phyloP scores from a whole-genome alignment of 1,284 basidiomycete genomes.

The Ustilago esculenta region DNA sequence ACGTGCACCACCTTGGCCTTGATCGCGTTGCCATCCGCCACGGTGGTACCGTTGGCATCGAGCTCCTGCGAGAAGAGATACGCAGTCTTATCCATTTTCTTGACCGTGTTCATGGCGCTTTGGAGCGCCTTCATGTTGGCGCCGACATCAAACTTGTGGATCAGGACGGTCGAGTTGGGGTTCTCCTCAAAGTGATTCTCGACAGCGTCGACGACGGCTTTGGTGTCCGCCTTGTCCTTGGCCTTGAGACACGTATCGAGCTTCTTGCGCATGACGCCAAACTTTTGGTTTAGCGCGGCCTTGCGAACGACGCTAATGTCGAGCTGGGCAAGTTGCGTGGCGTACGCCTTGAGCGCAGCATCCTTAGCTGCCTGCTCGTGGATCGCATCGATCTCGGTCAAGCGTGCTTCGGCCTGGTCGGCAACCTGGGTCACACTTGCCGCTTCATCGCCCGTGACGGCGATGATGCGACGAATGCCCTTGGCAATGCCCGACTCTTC shows the following conservation, averaged over 20 bases:
- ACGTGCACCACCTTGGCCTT: slow-evolving; percentile 83
- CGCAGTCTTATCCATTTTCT: slow-evolving; percentile 81
- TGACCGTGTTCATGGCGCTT: slow-evolving; percentile 78
- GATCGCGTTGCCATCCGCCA: slow-evolving; percentile 57
- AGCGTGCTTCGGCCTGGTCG: slow-evolving; percentile 74
- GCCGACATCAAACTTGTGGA: slow-evolving; percentile 74
- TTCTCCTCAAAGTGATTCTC: slow-evolving; percentile 79
- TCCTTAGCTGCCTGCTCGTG: slow-evolving; percentile 82
- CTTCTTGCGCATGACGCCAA: slow-evolving; percentile 78
- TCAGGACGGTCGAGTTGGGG: slow-evolving; percentile 75
- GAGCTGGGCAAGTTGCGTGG: slow-evolving; percentile 86
- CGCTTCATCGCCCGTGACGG: slow-evolving; percentile 94
- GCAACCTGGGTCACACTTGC: slow-evolving; percentile 80
- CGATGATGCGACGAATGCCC: slow-evolving; percentile 92
- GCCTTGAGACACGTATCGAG: slow-evolving; percentile 88
- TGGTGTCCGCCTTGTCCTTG: slow-evolving; percentile 79
- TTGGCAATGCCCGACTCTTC: slow-evolving; percentile 98
- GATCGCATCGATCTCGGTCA: slow-evolving; percentile 76
- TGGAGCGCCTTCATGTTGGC: slow-evolving; percentile 73
- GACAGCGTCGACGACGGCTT: slow-evolving; percentile 80
- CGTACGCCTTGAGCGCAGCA: slow-evolving; percentile 80
- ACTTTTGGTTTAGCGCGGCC: slow-evolving; percentile 79
- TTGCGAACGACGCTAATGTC: slow-evolving; percentile 89
- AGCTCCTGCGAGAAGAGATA: slow-evolving; percentile 86
- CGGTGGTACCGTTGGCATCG: slow-evolving; percentile 29